Base-by-base conservation (phyloP, 2,329 filamentous ascomycete genomes). In the Ceratocystis lukuohia region DNA sequence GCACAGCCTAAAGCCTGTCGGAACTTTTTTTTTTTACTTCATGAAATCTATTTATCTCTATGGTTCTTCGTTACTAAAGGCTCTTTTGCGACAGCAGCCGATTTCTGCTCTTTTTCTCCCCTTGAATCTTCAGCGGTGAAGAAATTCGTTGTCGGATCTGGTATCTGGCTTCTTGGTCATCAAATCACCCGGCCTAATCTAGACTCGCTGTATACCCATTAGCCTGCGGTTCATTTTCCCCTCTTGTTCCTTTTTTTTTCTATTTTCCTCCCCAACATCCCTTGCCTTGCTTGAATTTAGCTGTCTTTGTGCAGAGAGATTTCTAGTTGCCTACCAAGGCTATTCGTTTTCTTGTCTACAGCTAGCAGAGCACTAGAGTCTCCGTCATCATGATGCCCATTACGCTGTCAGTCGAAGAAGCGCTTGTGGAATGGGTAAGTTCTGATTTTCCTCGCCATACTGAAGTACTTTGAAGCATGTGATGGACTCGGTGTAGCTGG, bases 341-440 rank as follows among this genome's bases (percentile, higher is more conserved):
- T 12, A 15, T 41, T 12, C 62, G 25, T 61, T 68, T 66, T 66
- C 66, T 68, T 25, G 33, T 37, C 48, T 10, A 61, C 15, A 28
- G 44, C 48, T 15, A 59, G 22, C 44, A 62, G 37, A 68, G 30
- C 59, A 33, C 20, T 46, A 64, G 64, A n/a, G 53, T n/a, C 48
- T 50, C 33, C 5, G 8, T 46, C 20, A 48, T 57, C 30, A 64
- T 61, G 46, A 68, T 66, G 66, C 48, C 66, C 53, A 30, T 53
- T 5, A 59, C 66, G 33, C 33, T 66, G 50, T 64, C 64, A n/a
- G 57, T 64, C 22, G 66, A 68, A 44, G 66, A 68, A 64, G 66
- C 66, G n/a, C 64, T 68, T 25, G 53, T 68, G 37, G 66, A 68
- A 61, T 68, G 66, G 66, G 66, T 68, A 61, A 66, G 66, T 59